These are phyloP conservation scores for Cyberlindnera xishuangbannaensis DNA, from an alignment of 805 yeast species.

Conservation along the genomic window DNA sequence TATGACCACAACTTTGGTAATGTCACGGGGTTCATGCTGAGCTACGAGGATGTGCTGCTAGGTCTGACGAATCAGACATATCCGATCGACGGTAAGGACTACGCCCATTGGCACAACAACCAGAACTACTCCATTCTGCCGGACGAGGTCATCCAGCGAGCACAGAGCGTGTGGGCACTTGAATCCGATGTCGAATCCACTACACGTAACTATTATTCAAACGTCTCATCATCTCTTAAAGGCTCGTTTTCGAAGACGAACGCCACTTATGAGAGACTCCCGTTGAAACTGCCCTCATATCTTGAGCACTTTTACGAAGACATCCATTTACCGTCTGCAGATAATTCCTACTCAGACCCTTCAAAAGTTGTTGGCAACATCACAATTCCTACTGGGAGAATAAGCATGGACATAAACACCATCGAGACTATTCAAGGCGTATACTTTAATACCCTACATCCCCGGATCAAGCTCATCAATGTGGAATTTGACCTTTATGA, in stretches of 20 bases:
- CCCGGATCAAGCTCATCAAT: constrained; percentile 34
- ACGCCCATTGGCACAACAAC: constrained; percentile 41
- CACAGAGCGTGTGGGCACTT: constrained; percentile 48
- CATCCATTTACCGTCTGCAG: constrained; percentile 9
- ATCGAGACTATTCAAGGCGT: constrained; percentile 17
- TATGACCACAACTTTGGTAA: constrained; percentile 58
- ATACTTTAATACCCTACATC: constrained; percentile 30
- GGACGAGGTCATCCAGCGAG: constrained; percentile 41
- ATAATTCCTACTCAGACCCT: not conserved
- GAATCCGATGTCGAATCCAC: constrained; percentile 19
- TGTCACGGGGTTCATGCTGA: constrained; percentile 63
- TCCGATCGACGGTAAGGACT: constrained; percentile 47
- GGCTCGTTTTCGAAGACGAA: constrained; percentile 34
- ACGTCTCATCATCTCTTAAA: constrained; percentile 42
- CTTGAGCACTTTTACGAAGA: constrained; percentile 15
- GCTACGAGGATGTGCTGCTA: constrained; percentile 52
- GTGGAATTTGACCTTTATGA: constrained; percentile 34
- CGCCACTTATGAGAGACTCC: constrained; percentile 13
- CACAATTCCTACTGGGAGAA: constrained; percentile 29
- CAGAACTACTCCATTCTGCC: constrained; percentile 58
- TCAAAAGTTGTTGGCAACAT: constrained; percentile 25
- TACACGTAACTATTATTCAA: constrained; percentile 29
- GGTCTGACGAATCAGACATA: constrained; percentile 44
- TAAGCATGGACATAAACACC: constrained; percentile 15
- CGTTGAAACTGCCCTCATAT: constrained; percentile 20